Evolutionary conservation across 768 basidiomycete genomes (phyloP).

Genomic region (Termitomyces sp.): DNA sequence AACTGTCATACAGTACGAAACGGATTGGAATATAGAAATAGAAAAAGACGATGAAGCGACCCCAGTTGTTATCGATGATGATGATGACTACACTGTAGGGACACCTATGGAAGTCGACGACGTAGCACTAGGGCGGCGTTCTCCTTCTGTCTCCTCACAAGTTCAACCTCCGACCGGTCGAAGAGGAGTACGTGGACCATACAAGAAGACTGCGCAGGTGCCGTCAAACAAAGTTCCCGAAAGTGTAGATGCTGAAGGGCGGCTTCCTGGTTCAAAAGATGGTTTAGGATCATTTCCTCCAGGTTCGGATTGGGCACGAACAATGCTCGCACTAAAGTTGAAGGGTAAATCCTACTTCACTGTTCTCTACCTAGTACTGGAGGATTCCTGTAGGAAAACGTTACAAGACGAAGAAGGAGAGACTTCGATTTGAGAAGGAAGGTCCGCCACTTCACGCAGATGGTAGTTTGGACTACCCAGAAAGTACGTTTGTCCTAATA

Average conservation of each 20-base stretch:
- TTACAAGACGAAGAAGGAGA: conserved; percentile 78
- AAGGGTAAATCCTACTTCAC: conserved; percentile 43
- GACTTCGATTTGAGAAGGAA: conserved; percentile 68
- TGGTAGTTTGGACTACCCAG: conserved; percentile 72
- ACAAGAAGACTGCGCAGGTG: conserved; percentile 33
- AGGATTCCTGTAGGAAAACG: conserved; percentile 47
- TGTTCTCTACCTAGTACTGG: neutral
- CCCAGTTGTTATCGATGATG: conserved; percentile 32
- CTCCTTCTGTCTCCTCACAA: conserved; percentile 40
- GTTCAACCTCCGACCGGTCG: conserved; percentile 30
- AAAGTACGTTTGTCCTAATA: conserved; percentile 39
- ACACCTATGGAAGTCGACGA: conserved; percentile 45
- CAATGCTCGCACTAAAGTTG: conserved; percentile 68
- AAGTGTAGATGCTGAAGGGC: conserved; percentile 62
- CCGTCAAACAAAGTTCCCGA: conserved; percentile 27
- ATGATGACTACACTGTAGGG: conserved; percentile 26
- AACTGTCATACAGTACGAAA: conserved; percentile 76
- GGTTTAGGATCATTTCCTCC: conserved; percentile 70
- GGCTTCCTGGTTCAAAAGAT: conserved; percentile 71
- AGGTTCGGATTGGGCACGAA: conserved; percentile 63
- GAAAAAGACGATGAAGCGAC: conserved; percentile 56
- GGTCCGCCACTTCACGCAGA: conserved; percentile 68
- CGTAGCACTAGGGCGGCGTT: conserved; percentile 30
- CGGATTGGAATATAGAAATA: conserved; percentile 79
- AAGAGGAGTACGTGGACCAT: conserved; percentile 46